Percentiles rank a stretch among this genome's conserved stretches.
These are phyloP conservation scores for Sclerotinia minor DNA, from an alignment of 2,329 filamentous ascomycete genomes.

Conservation along the genomic window DNA sequence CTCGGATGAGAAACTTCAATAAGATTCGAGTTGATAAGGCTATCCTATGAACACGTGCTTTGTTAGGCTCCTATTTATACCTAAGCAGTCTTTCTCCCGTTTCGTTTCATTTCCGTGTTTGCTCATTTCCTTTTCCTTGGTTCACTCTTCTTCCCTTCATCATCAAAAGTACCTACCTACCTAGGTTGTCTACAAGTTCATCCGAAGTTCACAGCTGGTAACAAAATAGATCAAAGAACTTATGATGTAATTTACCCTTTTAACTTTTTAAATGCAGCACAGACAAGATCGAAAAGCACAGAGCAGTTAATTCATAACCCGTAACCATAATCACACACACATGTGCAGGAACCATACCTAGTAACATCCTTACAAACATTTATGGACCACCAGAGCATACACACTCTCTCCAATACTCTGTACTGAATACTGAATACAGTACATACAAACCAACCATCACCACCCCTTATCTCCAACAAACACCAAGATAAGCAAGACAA, in stretches of 20 bases:
- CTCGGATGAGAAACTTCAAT: not conserved
- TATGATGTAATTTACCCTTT: constrained; percentile 7
- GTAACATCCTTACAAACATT: not conserved
- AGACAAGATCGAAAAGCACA: not conserved
- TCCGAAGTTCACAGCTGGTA: not conserved
- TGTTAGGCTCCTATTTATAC: constrained; percentile 1
- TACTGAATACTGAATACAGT: too few relatives aligned
- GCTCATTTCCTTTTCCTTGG: not conserved
- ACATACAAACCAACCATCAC: not conserved
- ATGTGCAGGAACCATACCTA: constrained; percentile 6
- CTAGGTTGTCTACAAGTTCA: too few relatives aligned
- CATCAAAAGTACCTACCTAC: too few relatives aligned
- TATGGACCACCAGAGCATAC: too few relatives aligned
- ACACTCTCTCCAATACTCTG: not conserved
- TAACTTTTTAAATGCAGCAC: not conserved
- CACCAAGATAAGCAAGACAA: too few relatives aligned
- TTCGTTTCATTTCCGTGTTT: not conserved
- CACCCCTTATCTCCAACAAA: not conserved
- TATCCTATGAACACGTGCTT: not conserved
- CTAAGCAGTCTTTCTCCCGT: not conserved
- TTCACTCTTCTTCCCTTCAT: not conserved
- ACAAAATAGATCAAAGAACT: not conserved
- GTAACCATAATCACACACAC: not conserved
- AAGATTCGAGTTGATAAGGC: not conserved
- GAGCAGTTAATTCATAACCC: too few relatives aligned